phyloP scores from a whole-genome alignment of 129 eudicot species.

The Centrapalus pauciflorus region DNA sequence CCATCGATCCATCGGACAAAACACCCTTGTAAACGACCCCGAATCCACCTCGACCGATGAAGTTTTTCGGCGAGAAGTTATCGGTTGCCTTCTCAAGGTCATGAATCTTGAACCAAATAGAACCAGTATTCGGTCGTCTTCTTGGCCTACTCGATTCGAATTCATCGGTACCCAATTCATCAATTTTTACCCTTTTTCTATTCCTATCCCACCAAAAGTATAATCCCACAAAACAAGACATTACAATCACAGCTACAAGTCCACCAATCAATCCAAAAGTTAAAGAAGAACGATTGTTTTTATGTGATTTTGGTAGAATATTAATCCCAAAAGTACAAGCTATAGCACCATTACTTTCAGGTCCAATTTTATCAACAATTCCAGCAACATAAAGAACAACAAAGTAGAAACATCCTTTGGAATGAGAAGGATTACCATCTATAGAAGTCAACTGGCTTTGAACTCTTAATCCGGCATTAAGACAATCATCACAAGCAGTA shows the following conservation, averaged over 20 bases:
- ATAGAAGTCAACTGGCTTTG: constrained; percentile 33
- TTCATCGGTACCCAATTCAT: constrained; percentile 35
- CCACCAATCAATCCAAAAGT: constrained; percentile 64
- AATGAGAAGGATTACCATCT: constrained; percentile 74
- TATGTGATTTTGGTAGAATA: constrained; percentile 8
- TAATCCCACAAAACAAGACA: constrained; percentile 41
- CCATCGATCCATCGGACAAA: constrained; percentile 55
- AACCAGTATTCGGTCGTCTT: constrained; percentile 59
- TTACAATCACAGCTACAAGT: constrained; percentile 35
- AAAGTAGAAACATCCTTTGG: constrained; percentile 62
- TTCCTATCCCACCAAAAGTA: constrained; percentile 60
- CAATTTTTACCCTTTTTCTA: constrained; percentile 23
- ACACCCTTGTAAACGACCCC: constrained; percentile 71
- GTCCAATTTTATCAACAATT: constrained; percentile 58
- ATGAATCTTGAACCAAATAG: constrained; percentile 62
- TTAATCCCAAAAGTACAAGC: constrained; percentile 52
- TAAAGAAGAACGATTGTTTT: constrained; percentile 19
- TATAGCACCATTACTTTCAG: constrained; percentile 49
- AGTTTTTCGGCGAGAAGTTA: constrained; percentile 58
- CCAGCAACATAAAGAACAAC: constrained; percentile 84
- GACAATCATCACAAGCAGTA: constrained; percentile 64
- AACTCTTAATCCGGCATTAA: constrained; percentile 63
- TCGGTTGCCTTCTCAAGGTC: constrained; percentile 76
- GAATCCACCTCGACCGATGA: constrained; percentile 76
- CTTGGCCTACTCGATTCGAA: constrained; percentile 51